Evolutionary conservation across 495 filamentous ascomycete species (phyloP).

Genomic region (Talaromyces liani): DNA sequence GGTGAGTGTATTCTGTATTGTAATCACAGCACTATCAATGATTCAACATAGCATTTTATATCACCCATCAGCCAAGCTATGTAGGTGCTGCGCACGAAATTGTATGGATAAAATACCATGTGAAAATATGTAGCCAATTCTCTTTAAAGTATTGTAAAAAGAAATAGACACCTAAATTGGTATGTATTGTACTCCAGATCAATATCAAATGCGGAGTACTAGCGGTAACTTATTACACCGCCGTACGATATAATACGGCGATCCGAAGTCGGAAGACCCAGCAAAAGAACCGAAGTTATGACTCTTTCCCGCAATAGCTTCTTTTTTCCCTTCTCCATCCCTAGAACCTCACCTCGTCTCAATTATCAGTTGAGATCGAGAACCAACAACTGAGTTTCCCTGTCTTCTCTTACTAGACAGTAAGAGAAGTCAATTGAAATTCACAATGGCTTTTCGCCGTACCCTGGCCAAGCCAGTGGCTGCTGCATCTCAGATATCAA

Average conservation of each 20-base stretch:
- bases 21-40: not conserved
- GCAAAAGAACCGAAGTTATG: constrained; percentile 1
- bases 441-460: constrained; percentile 43
- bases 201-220: not conserved
- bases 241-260: not conserved
- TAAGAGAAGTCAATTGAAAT: not conserved
- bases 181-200: not conserved
- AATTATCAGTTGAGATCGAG: constrained; percentile 8
- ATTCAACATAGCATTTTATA: not conserved
- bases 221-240: not conserved
- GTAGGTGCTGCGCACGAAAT: not conserved
- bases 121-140: too few relatives aligned
- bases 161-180: too few relatives aligned
- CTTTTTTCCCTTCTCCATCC: not conserved
- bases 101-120: too few relatives aligned
- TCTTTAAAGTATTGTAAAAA: too few relatives aligned
- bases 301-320: constrained; percentile 4
- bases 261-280: not conserved
- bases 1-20: not conserved
- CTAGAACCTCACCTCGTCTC: not conserved
- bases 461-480: constrained; percentile 31
- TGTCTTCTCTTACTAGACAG: not conserved
- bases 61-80: not conserved
- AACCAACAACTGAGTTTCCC: not conserved
- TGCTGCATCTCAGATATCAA: constrained; percentile 27